Conservation (phyloP, 768 basidiomycete genomes). For the Pholiota molesta region DNA sequence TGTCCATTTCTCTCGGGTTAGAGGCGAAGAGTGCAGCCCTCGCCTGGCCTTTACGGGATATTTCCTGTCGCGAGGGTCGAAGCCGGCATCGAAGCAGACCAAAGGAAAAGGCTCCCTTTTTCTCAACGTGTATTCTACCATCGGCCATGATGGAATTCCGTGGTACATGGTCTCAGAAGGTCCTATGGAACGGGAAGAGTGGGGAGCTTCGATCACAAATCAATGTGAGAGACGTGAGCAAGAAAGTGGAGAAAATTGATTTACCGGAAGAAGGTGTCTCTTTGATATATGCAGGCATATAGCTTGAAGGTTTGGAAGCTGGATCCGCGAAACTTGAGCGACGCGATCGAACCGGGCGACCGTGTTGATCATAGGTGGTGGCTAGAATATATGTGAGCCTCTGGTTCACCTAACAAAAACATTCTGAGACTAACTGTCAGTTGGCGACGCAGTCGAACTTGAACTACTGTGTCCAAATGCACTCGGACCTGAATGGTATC, state of each 20-base stretch:
- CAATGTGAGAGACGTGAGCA: not conserved
- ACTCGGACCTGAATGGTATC: slow-evolving; percentile 15
- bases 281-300: slow-evolving; percentile 32
- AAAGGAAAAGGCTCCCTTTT: slow-evolving; percentile 33
- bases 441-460: slow-evolving; percentile 26
- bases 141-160: slow-evolving; percentile 40
- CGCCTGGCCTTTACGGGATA: slow-evolving; percentile 28
- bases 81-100: slow-evolving; percentile 54
- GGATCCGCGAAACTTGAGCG: slow-evolving; percentile 3
- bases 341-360: slow-evolving; percentile 3
- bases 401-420: not conserved
- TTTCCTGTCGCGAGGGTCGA: slow-evolving; percentile 36
- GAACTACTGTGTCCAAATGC: slow-evolving; percentile 22
- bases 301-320: slow-evolving; percentile 12
- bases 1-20: slow-evolving; percentile 45
- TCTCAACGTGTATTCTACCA: slow-evolving; percentile 42
- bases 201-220: slow-evolving; percentile 5
- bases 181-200: not conserved
- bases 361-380: not conserved
- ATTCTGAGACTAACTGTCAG: slow-evolving; percentile 18
- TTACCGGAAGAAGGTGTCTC: not conserved
- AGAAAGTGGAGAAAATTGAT: not conserved
- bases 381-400: not conserved
- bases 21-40: slow-evolving; percentile 21
- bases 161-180: not conserved